Percentiles rank a stretch among this genome's conserved stretches.
phyloP scores from a whole-genome alignment of 306 rosid genomes.

The Trifolium repens region DNA sequence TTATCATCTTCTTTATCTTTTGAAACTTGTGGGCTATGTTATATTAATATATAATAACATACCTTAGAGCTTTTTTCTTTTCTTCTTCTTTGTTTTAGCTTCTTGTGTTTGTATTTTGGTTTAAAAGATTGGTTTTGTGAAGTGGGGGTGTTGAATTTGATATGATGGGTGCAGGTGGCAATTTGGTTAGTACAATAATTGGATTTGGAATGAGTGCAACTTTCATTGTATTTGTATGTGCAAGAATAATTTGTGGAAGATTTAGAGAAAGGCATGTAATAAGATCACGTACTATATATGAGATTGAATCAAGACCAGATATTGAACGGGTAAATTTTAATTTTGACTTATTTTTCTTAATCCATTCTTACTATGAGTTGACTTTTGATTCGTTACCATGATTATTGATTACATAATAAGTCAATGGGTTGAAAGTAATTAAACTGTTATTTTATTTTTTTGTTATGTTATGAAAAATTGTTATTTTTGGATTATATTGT shows the following conservation, averaged over 20 bases:
- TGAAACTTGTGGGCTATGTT: conserved; percentile 44
- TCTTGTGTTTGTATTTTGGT: conserved; percentile 16
- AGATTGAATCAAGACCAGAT: conserved; percentile 70
- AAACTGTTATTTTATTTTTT: too few relatives aligned
- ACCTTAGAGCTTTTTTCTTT: conserved; percentile 4
- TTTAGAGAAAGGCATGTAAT: conserved; percentile 47
- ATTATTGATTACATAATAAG: conserved; percentile 14
- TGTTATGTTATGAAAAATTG: too few relatives aligned
- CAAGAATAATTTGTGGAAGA: conserved; percentile 95
- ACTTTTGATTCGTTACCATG: conserved; percentile 22
- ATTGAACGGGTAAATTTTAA: conserved; percentile 70
- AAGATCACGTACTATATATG: conserved; percentile 58
- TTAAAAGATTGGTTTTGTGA: conserved; percentile 35
- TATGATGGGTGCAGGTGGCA: conserved; percentile 59
- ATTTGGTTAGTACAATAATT: conserved; percentile 74
- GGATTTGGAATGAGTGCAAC: conserved; percentile 97
- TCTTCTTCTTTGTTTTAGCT: conserved; percentile 17
- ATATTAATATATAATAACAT: conserved; percentile 14
- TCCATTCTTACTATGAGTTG: background rate
- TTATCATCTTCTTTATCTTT: conserved; percentile 32
- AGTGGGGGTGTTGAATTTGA: conserved; percentile 15
- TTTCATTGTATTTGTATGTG: conserved; percentile 88
- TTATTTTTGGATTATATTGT: background rate
- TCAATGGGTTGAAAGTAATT: background rate
- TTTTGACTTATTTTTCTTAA: conserved; percentile 13